A percentile compares a stretch with the other conserved stretches of the same genome.
Conservation (phyloP, 1,284 basidiomycete species). For the Anthracocystis setariae region DNA sequence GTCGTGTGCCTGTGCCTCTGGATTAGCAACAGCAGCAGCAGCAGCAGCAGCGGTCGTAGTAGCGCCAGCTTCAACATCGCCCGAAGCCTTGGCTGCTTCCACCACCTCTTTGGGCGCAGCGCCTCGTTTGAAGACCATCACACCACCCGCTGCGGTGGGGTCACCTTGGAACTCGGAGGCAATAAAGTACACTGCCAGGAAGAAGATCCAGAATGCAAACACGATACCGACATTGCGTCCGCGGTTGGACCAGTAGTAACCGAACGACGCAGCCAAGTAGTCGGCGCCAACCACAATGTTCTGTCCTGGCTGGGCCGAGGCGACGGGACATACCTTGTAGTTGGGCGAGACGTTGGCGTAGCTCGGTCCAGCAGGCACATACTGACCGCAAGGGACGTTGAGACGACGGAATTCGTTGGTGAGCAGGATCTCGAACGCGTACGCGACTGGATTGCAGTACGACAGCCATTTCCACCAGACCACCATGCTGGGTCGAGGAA, state of each 20-base stretch:
- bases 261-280: slow-evolving; percentile 43
- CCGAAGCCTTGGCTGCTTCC: slow-evolving; percentile 25
- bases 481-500: slow-evolving; percentile 59
- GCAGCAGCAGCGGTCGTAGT: slow-evolving; percentile 9
- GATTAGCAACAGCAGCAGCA: background rate
- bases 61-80: slow-evolving; percentile 27
- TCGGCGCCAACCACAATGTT: slow-evolving; percentile 27
- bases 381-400: slow-evolving; percentile 40
- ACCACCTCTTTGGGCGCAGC: slow-evolving; percentile 32
- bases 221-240: slow-evolving; percentile 59
- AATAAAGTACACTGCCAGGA: slow-evolving; percentile 41
- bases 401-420: slow-evolving; percentile 59
- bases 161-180: slow-evolving; percentile 58
- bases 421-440: slow-evolving; percentile 58
- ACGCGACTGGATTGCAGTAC: slow-evolving; percentile 61
- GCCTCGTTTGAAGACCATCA: slow-evolving; percentile 58
- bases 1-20: slow-evolving; percentile 2
- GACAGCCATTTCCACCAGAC: slow-evolving; percentile 63
- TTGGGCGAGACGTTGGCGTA: slow-evolving; percentile 32
- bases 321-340: slow-evolving; percentile 56
- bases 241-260: slow-evolving; percentile 42
- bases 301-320: slow-evolving; percentile 48
- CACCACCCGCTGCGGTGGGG: slow-evolving; percentile 51
- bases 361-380: slow-evolving; percentile 40
- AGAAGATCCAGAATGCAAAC: slow-evolving; percentile 54